These are phyloP conservation scores for Monosporascus sp. DNA, from an alignment of 2,329 filamentous ascomycete genomes.

Conservation along the genomic window DNA sequence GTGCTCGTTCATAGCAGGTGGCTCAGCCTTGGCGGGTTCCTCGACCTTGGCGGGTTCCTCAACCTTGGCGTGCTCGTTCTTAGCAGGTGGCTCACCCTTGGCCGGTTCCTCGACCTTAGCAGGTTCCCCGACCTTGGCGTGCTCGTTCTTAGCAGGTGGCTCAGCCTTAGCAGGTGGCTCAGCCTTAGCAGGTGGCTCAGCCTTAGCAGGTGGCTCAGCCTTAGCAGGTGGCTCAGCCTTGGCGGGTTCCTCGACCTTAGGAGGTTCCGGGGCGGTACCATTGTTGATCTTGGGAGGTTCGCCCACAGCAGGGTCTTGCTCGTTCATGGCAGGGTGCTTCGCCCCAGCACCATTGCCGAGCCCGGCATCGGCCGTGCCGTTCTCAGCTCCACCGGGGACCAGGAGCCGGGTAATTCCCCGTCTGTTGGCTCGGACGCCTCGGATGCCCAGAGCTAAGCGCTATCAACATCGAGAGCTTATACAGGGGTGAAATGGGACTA, in stretches of 20 bases:
- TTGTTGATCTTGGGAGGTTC: background rate
- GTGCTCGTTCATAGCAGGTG: conserved; percentile 3
- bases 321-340: background rate
- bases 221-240: conserved; percentile 9
- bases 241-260: conserved; percentile 4
- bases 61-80: background rate
- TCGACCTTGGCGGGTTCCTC: background rate
- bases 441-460: background rate
- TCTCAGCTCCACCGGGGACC: background rate
- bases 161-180: background rate
- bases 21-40: background rate
- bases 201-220: background rate
- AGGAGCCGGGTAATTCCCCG: background rate
- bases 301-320: background rate
- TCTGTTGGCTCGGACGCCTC: background rate
- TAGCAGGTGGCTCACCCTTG: background rate
- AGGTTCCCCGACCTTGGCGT: background rate
- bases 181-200: background rate
- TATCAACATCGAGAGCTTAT: background rate
- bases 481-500: background rate
- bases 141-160: conserved; percentile 5
- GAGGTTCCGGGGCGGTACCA: background rate
- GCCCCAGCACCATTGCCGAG: background rate
- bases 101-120: conserved; percentile 4
- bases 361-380: background rate